Percentiles rank a stretch among this genome's conserved stretches.
These are phyloP conservation scores for Terfezia boudieri DNA, from an alignment of 495 filamentous ascomycete genomes.

Conservation along the genomic window DNA sequence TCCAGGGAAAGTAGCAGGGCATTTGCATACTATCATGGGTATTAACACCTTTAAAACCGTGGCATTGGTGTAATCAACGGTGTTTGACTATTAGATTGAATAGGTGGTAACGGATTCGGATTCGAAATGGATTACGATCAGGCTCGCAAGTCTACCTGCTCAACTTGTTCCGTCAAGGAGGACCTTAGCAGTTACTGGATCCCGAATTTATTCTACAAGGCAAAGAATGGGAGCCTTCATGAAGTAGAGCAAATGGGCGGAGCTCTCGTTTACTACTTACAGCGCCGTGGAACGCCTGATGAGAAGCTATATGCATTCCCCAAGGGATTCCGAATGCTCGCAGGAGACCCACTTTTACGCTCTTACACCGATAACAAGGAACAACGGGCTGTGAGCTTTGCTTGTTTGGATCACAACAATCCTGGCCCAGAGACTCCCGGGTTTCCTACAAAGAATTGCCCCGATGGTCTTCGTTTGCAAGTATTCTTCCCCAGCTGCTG, in stretches of 20 bases:
- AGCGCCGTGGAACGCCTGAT: conserved; percentile 34
- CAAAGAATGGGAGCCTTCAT: conserved; percentile 41
- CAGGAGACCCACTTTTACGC: conserved; percentile 36
- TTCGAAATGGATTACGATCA: conserved; percentile 36
- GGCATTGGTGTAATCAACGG: not conserved
- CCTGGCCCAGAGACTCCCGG: conserved; percentile 28
- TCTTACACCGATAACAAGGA: conserved; percentile 22
- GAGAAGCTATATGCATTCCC: conserved; percentile 46
- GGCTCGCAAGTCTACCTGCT: conserved; percentile 39
- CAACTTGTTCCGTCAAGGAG: conserved; percentile 37
- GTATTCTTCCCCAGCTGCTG: conserved; percentile 34
- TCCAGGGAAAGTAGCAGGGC: conserved; percentile 33
- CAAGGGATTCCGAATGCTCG: conserved; percentile 48
- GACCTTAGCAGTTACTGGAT: conserved; percentile 67
- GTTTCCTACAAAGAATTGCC: conserved; percentile 37
- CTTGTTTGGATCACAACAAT: conserved; percentile 30
- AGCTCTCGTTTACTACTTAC: conserved; percentile 42
- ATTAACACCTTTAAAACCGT: not conserved
- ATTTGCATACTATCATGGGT: conserved; percentile 57
- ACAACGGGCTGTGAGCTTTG: conserved; percentile 30
- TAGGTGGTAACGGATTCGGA: conserved; percentile 36
- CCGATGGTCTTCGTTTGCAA: conserved; percentile 37
- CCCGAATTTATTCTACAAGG: conserved; percentile 41
- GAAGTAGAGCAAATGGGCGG: conserved; percentile 43
- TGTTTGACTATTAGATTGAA: not conserved